Evolutionary conservation across 495 filamentous ascomycete species (phyloP).

Genomic region (Haplographium delicatum): DNA sequence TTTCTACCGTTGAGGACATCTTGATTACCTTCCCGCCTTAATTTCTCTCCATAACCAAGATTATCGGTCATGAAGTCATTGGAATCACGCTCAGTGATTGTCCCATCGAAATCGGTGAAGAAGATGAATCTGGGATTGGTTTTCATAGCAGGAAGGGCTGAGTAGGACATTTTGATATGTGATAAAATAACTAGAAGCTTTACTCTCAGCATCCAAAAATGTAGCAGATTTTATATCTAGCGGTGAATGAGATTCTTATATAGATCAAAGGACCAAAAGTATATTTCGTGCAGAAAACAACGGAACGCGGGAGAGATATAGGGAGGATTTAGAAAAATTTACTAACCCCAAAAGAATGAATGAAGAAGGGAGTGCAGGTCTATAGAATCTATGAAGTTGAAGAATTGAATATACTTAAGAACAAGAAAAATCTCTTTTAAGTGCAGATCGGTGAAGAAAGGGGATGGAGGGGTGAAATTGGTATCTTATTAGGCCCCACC

Average conservation of each 20-base stretch:
- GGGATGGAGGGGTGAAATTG: slow-evolving; percentile 11
- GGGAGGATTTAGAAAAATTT: neutral
- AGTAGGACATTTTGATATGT: slow-evolving; percentile 21
- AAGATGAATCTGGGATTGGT: slow-evolving; percentile 82
- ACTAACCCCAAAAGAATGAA: neutral
- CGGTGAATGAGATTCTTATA: neutral
- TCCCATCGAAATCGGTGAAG: slow-evolving; percentile 97
- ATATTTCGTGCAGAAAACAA: neutral
- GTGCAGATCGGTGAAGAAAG: neutral
- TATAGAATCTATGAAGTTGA: neutral
- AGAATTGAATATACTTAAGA: neutral
- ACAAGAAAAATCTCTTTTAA: neutral
- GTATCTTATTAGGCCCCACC: slow-evolving; percentile 3
- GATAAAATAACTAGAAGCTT: no score
- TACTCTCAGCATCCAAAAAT: no score
- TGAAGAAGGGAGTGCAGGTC: neutral
- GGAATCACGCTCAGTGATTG: slow-evolving; percentile 85
- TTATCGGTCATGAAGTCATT: slow-evolving; percentile 96
- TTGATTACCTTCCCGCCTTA: slow-evolving; percentile 60
- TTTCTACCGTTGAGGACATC: slow-evolving; percentile 63
- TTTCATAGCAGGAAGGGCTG: slow-evolving; percentile 45
- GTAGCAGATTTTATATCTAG: neutral
- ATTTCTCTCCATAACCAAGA: slow-evolving; percentile 68
- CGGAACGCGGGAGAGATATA: no score
- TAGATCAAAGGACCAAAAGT: neutral